These are phyloP conservation scores for Umbelopsis vinacea DNA, from an alignment of 192 early-diverging fungal genomes.

Conservation along the genomic window DNA sequence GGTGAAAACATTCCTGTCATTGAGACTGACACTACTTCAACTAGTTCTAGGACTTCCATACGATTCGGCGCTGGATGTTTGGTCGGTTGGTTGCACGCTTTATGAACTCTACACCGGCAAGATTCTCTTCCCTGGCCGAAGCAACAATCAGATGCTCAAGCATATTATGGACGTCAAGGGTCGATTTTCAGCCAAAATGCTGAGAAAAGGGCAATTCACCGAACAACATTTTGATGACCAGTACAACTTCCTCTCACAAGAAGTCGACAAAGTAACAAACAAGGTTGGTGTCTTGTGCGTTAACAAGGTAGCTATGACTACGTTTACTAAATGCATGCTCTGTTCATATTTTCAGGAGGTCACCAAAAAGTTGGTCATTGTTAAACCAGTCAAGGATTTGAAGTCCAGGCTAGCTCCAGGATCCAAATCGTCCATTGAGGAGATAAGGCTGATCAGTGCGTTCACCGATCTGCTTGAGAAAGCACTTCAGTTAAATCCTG, in stretches of 20 bases:
- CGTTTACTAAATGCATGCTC: not conserved
- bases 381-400: constrained; percentile 74
- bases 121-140: constrained; percentile 91
- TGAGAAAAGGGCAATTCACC: constrained; percentile 83
- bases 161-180: constrained; percentile 95
- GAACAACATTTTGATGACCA: constrained; percentile 88
- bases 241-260: constrained; percentile 64
- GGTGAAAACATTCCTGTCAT: no score
- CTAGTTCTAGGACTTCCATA: constrained; percentile 86
- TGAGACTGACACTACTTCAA: not conserved
- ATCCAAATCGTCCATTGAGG: constrained; percentile 59
- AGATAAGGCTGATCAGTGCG: constrained; percentile 57
- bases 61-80: constrained; percentile 89
- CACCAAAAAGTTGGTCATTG: constrained; percentile 64
- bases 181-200: constrained; percentile 80
- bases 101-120: constrained; percentile 96
- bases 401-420: constrained; percentile 64
- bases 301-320: not conserved
- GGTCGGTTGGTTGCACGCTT: constrained; percentile 93
- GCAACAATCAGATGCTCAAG: constrained; percentile 96
- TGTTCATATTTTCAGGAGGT: constrained; percentile 53
- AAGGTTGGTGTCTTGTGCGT: constrained; percentile 36
- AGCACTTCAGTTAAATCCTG: constrained; percentile 82
- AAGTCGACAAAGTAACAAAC: constrained; percentile 66
- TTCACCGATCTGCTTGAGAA: constrained; percentile 91